phyloP scores from a whole-genome alignment of 306 rosid genomes.

The Pyrus betulifolia region DNA sequence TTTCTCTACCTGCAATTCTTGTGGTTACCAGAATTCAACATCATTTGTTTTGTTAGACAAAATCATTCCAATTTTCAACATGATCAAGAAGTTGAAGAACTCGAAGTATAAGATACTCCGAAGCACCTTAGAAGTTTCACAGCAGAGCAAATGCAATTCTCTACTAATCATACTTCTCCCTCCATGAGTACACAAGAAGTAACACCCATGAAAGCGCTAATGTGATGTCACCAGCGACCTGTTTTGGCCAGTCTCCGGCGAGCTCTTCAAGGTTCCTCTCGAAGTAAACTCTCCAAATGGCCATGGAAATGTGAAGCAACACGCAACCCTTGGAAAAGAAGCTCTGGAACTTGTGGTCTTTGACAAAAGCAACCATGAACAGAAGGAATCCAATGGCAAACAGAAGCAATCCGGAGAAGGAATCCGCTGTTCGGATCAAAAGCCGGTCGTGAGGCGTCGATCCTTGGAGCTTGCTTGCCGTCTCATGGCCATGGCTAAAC shows the following conservation, averaged over 20 bases:
- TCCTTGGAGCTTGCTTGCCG: conserved; percentile 74
- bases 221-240: conserved; percentile 62
- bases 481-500: conserved; percentile 63
- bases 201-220: conserved; percentile 75
- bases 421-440: conserved; percentile 64
- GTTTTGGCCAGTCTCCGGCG: conserved; percentile 63
- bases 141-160: neutral
- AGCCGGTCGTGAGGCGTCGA: conserved; percentile 84
- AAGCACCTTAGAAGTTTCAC: neutral
- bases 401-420: conserved; percentile 77
- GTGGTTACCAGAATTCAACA: neutral
- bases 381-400: conserved; percentile 62
- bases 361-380: conserved; percentile 77
- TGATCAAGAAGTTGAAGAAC: neutral
- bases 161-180: conserved; percentile 75
- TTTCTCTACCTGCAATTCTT: neutral
- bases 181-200: conserved; percentile 70
- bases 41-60: neutral
- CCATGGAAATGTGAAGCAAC: conserved; percentile 77
- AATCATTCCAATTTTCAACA: neutral
- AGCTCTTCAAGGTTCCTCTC: conserved; percentile 58
- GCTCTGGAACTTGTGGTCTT: conserved; percentile 75
- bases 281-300: conserved; percentile 73
- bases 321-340: conserved; percentile 89
- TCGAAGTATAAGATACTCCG: neutral